Evolutionary conservation across 2,329 filamentous ascomycete species (phyloP).

Genomic region (Exophiala sideris): DNA sequence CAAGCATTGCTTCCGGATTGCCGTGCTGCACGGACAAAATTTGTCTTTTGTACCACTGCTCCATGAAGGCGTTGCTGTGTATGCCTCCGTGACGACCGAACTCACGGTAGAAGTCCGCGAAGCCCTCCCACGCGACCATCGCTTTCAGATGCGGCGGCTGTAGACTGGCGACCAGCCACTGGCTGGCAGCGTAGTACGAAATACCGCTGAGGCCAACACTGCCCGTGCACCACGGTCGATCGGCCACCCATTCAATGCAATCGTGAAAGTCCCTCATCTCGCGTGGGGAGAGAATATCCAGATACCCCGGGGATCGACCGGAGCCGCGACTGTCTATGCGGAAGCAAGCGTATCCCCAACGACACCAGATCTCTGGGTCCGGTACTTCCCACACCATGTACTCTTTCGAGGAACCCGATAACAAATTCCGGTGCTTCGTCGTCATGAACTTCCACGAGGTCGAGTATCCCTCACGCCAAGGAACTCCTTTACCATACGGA

Average conservation of each 20-base stretch:
- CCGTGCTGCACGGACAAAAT: conserved; percentile 68
- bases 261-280: conserved; percentile 48
- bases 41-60: conserved; percentile 45
- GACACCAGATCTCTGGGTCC: conserved; percentile 1
- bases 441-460: too few relatives aligned
- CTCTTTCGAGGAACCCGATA: too few relatives aligned
- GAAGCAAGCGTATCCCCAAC: conserved; percentile 3
- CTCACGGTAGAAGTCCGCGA: conserved; percentile 47
- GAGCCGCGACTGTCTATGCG: conserved; percentile 32
- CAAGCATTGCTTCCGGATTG: conserved; percentile 36
- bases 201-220: conserved; percentile 45
- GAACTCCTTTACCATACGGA: conserved; percentile 8
- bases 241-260: conserved; percentile 42
- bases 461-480: too few relatives aligned
- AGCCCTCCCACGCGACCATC: conserved; percentile 50
- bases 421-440: too few relatives aligned
- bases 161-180: conserved; percentile 43
- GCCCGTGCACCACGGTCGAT: conserved; percentile 46
- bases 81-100: conserved; percentile 61
- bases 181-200: conserved; percentile 41
- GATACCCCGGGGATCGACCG: conserved; percentile 30
- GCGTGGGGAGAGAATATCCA: conserved; percentile 41
- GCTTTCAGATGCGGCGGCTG: conserved; percentile 42
- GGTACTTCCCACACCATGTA: neutral
- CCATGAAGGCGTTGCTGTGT: conserved; percentile 56